A percentile compares a stretch with the other conserved stretches of the same genome.
Conservation (phyloP, 139 green algal genomes). For the Tetraselmis striata region DNA sequence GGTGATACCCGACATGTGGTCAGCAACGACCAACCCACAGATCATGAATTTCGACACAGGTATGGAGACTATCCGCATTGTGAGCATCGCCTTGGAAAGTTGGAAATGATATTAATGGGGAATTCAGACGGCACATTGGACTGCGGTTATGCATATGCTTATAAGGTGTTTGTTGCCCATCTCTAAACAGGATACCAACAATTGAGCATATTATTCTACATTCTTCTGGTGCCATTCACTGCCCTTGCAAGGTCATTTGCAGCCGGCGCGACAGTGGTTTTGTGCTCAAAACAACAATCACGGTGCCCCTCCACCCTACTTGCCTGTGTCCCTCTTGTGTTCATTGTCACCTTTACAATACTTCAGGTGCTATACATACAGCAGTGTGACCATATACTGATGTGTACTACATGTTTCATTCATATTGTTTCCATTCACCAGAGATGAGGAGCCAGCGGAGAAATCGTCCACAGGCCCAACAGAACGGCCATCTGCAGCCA, state of each 20-base stretch:
- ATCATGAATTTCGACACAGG: not conserved
- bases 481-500: not conserved
- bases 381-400: too few species aligned
- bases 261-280: not conserved
- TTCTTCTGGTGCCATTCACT: not conserved
- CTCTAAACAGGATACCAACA: not conserved
- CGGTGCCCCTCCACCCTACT: not conserved
- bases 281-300: not conserved
- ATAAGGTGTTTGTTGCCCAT: too few species aligned
- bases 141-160: too few species aligned
- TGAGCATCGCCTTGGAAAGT: not conserved
- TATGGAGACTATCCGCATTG: not conserved
- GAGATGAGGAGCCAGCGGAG: not conserved
- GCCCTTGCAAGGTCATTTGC: not conserved
- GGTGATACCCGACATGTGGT: not conserved
- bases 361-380: too few species aligned
- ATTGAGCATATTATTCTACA: not conserved
- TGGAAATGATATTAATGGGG: not conserved
- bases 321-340: not conserved
- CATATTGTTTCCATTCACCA: not conserved
- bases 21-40: not conserved
- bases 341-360: not conserved
- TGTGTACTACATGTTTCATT: not conserved
- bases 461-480: not conserved
- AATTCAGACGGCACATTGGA: not conserved